Percentiles rank a stretch among this genome's conserved stretches.
Evolutionary conservation across 2,329 filamentous ascomycete genomes (phyloP).

Genomic region (Berkeleyomyces basicola): DNA sequence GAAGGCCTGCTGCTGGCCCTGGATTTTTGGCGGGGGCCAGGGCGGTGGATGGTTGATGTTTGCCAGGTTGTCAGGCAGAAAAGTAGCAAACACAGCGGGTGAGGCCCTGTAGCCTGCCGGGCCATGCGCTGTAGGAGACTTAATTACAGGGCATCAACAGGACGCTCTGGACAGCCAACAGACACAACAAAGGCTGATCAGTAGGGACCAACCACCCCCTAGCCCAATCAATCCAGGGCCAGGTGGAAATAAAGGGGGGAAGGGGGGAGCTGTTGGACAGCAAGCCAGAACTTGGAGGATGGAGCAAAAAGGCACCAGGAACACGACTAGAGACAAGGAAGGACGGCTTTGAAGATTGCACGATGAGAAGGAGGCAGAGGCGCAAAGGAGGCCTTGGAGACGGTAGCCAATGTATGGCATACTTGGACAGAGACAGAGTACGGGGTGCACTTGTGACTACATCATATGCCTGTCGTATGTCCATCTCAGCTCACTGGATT

Average conservation of each 20-base stretch:
- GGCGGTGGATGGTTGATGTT: neutral
- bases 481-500: too few relatives aligned
- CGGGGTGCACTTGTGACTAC: too few relatives aligned
- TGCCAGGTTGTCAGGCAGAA: neutral
- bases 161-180: neutral
- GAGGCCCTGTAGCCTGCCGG: neutral
- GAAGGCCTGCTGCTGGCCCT: neutral
- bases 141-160: neutral
- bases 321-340: constrained; percentile 13
- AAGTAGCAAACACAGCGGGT: constrained; percentile 3
- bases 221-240: neutral
- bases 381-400: too few relatives aligned
- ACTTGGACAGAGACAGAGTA: too few relatives aligned
- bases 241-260: constrained; percentile 14
- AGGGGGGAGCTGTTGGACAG: neutral
- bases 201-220: neutral
- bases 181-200: neutral
- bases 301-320: constrained; percentile 10
- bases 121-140: neutral
- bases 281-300: constrained; percentile 10
- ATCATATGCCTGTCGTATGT: too few relatives aligned
- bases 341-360: neutral
- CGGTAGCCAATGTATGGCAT: too few relatives aligned
- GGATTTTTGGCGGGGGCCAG: neutral
- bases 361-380: neutral